Percentiles rank a stretch among this genome's conserved stretches.
phyloP scores from a whole-genome alignment of 2,329 filamentous ascomycete genomes.

The Epicoccum sorghinum region DNA sequence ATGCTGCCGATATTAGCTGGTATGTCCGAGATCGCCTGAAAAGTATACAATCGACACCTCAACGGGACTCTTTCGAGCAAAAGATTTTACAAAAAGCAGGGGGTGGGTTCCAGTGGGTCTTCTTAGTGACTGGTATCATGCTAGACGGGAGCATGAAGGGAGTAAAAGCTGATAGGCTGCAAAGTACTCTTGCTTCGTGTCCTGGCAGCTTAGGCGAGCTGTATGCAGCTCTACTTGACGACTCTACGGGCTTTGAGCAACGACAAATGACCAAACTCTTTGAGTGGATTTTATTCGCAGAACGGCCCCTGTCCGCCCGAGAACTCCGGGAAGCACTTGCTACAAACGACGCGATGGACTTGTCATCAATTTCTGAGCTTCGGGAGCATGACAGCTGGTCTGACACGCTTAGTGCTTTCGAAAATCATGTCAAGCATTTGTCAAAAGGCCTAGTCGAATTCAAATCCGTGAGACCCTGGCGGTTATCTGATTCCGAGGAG shows the following conservation, averaged over 20 bases:
- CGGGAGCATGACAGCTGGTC: background rate
- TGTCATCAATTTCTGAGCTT: background rate
- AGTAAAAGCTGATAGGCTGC: background rate
- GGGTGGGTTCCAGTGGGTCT: background rate
- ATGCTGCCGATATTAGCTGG: background rate
- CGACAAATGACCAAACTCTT: background rate
- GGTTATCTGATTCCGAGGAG: no score
- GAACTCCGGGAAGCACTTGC: background rate
- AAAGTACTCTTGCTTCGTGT: background rate
- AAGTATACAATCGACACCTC: background rate
- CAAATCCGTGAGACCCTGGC: no score
- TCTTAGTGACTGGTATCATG: background rate
- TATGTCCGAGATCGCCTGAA: background rate
- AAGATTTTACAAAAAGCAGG: background rate
- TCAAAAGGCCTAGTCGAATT: background rate
- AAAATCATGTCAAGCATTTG: background rate
- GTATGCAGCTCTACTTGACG: background rate
- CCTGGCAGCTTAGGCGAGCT: background rate
- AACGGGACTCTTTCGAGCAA: background rate
- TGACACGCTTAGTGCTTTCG: background rate
- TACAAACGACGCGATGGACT: background rate
- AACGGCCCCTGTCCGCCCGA: background rate
- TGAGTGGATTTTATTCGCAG: background rate
- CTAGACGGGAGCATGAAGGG: background rate
- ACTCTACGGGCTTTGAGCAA: background rate